Conservation (phyloP, 345 rosid species). For the Atalantia buxifolia region DNA sequence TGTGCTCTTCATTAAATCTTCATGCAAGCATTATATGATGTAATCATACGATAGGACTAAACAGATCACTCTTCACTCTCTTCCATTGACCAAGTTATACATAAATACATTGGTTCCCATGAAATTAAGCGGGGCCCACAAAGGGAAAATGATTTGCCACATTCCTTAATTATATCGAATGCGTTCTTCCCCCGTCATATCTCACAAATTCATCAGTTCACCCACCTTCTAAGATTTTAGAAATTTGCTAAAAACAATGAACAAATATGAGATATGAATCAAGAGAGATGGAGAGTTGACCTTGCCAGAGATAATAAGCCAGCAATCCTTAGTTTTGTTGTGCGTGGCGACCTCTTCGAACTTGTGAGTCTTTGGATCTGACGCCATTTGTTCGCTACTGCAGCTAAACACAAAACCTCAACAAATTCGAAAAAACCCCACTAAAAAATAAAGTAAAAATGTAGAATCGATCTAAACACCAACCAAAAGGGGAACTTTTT, state of each 20-base stretch:
- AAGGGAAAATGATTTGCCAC: not conserved
- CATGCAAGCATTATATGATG: not conserved
- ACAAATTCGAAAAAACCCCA: constrained; percentile 21
- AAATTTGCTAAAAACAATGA: not conserved
- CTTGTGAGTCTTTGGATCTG: constrained; percentile 48
- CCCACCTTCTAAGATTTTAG: not conserved
- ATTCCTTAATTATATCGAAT: not conserved
- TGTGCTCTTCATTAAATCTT: not conserved
- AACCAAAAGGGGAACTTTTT: not conserved
- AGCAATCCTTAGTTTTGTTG: constrained; percentile 84
- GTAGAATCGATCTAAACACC: not conserved
- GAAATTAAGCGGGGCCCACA: not conserved
- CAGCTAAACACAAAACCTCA: constrained; percentile 20
- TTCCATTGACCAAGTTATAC: too few species aligned
- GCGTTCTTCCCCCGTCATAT: too few species aligned
- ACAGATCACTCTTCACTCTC: not conserved
- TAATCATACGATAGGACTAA: too few species aligned
- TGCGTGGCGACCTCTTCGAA: constrained; percentile 81
- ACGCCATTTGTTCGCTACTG: constrained; percentile 50
- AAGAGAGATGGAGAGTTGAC: constrained; percentile 42
- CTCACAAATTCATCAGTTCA: not conserved
- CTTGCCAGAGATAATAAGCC: constrained; percentile 90
- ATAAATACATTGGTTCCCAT: not conserved
- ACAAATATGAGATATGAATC: not conserved
- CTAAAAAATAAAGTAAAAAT: constrained; percentile 2